Conservation (phyloP, 2,329 filamentous ascomycete genomes). For the Paecilomyces sp. region DNA sequence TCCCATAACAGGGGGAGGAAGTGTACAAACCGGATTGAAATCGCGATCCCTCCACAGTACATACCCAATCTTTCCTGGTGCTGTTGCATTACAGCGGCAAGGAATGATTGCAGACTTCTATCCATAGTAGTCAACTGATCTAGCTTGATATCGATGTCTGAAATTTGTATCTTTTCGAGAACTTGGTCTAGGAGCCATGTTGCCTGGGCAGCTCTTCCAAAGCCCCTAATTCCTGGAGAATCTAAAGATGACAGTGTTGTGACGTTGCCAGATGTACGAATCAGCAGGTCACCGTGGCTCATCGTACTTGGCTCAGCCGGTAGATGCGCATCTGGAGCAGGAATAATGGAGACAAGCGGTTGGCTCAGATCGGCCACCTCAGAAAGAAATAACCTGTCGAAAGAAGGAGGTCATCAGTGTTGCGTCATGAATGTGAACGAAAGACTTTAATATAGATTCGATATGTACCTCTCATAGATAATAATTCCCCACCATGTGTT, state of each 20-base stretch:
- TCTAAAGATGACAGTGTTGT: constrained; percentile 1
- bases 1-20: background rate
- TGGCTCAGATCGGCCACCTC: constrained; percentile 9
- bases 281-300: background rate
- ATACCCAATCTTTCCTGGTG: background rate
- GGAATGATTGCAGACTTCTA: constrained; percentile 3
- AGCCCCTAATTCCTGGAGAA: constrained; percentile 7
- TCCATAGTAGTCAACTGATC: constrained; percentile 6
- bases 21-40: constrained; percentile 7
- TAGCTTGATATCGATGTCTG: constrained; percentile 4
- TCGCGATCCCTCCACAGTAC: constrained; percentile 10
- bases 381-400: constrained; percentile 7
- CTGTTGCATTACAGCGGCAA: constrained; percentile 5
- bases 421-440: background rate
- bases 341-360: constrained; percentile 11
- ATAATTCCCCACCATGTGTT: constrained; percentile 23
- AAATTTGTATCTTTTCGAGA: constrained; percentile 4
- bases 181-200: constrained; percentile 15
- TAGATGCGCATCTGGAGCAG: constrained; percentile 4
- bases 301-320: constrained; percentile 7
- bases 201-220: constrained; percentile 14
- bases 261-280: no score
- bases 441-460: background rate
- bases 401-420: background rate
- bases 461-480: constrained; percentile 18